Evolutionary conservation across 2,329 filamentous ascomycete genomes (phyloP).

Genomic region (Rhinocladiella similis): DNA sequence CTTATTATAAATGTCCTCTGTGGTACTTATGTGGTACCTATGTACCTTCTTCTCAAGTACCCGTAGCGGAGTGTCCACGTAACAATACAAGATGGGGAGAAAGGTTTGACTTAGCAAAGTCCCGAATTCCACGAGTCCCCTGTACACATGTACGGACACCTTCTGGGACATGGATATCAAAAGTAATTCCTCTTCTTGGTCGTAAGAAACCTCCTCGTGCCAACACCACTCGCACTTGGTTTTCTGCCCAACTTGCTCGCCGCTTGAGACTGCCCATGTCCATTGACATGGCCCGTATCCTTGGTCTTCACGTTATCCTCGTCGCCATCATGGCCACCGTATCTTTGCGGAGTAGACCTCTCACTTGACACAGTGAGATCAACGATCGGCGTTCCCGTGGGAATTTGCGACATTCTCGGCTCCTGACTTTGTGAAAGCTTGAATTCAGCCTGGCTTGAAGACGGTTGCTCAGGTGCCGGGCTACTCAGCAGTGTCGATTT

Average conservation of each 20-base stretch:
- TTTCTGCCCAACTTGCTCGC: conserved; percentile 9
- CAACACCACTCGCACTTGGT: conserved; percentile 13
- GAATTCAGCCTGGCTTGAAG: conserved; percentile 19
- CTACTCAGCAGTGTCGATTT: background rate
- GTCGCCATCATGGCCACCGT: conserved; percentile 1
- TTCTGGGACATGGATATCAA: too few species aligned
- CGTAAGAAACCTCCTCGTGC: conserved; percentile 24
- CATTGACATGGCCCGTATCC: background rate
- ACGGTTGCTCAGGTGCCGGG: conserved; percentile 6
- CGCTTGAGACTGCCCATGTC: background rate
- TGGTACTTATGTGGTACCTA: too few species aligned
- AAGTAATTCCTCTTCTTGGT: conserved; percentile 20
- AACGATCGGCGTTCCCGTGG: conserved; percentile 32
- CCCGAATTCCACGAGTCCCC: too few species aligned
- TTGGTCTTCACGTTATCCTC: background rate
- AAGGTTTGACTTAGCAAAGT: too few species aligned
- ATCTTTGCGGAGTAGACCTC: conserved; percentile 13
- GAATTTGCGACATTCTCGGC: conserved; percentile 22
- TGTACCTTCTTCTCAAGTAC: too few species aligned
- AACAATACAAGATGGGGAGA: too few species aligned
- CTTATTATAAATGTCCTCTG: too few species aligned
- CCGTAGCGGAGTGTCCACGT: too few species aligned
- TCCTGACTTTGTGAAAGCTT: conserved; percentile 24
- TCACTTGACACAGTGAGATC: conserved; percentile 43
- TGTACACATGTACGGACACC: too few species aligned